Evolutionary conservation across 768 basidiomycete genomes (phyloP), one percentile per base, ranked within the genome.

Genomic region (Boletus patriciae): DNA sequence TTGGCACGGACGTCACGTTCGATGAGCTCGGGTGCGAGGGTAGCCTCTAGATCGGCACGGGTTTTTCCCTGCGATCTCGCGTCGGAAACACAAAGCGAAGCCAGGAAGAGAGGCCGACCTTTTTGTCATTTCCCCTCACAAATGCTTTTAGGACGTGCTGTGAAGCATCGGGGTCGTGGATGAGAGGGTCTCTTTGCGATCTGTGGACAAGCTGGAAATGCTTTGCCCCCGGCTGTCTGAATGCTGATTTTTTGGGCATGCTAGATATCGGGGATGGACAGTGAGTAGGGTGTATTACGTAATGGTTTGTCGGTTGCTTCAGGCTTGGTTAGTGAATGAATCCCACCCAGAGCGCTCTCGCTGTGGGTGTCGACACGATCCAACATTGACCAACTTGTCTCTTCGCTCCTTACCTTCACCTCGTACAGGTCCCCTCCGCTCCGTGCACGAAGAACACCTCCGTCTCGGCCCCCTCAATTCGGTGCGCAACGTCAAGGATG

Each of bases 191-290:
- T 43, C 96, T 78, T 67, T 94, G 94, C 9, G 95, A 98, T 57
- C 97, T 83, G 70, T 98, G 94, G 21, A 99, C 95, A 38, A 99
- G 90, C 76, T 98, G 95, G 65, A 96, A 98, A 70, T 98, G 95
- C 66, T 87, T 86, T 53, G 89, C 86, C 21, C 91, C 92, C 9
- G 96, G 91, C 62, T 87, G 87, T 57, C 93, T 86, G 77, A 92
- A 99, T 61, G 94, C 82, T 15, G 94, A 95, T 75, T 88, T 92
- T 62, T 80, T 76, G 38, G 90, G 81, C 90, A 92, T 92, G 63
- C 57, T 69, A 61, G 34, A n/a, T 7, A n/a, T 6, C 16, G 38
- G 10, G 18, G 37, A 9, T 31, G 50, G 37, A 49, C 36, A 46
- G 58, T 16, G 1, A 0, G 33, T n/a, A 18, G 40, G 21, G 23